A percentile compares a stretch with the other conserved stretches of the same genome.
Conservation (phyloP, 176 grass and related monocot genomes). For the Dendrocalamus sinicus region DNA sequence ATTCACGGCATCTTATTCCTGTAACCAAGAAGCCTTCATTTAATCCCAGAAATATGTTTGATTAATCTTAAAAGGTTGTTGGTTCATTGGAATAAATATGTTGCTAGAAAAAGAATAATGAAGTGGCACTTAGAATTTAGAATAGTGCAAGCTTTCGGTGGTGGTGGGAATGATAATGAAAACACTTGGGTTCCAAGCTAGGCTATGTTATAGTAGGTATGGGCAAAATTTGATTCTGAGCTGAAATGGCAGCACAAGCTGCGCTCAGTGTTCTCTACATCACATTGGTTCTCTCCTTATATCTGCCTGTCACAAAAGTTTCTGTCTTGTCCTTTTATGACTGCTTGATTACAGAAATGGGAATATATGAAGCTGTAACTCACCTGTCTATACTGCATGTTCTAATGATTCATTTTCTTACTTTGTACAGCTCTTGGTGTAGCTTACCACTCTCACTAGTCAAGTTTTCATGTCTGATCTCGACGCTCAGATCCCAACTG, state of each 20-base stretch:
- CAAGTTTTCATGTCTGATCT: constrained; percentile 99
- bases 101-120: neutral
- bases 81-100: neutral
- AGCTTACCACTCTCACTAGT: constrained; percentile 58
- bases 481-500: constrained; percentile 87
- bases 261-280: neutral
- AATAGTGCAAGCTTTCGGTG: neutral
- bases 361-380: constrained; percentile 10
- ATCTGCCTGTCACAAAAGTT: neutral
- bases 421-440: constrained; percentile 57
- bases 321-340: neutral
- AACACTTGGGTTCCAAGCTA: neutral
- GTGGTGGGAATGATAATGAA: neutral
- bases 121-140: neutral
- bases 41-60: neutral
- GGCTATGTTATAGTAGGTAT: neutral
- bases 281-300: neutral
- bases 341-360: neutral
- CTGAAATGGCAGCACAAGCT: neutral
- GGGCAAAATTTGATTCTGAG: neutral
- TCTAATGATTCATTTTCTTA: constrained; percentile 9
- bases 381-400: neutral
- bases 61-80: neutral
- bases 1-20: neutral
- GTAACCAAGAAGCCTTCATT: neutral